These are phyloP conservation scores for Cyclospora cayetanensis DNA, from an alignment of 169 alveolate genomes.

Conservation along the genomic window DNA sequence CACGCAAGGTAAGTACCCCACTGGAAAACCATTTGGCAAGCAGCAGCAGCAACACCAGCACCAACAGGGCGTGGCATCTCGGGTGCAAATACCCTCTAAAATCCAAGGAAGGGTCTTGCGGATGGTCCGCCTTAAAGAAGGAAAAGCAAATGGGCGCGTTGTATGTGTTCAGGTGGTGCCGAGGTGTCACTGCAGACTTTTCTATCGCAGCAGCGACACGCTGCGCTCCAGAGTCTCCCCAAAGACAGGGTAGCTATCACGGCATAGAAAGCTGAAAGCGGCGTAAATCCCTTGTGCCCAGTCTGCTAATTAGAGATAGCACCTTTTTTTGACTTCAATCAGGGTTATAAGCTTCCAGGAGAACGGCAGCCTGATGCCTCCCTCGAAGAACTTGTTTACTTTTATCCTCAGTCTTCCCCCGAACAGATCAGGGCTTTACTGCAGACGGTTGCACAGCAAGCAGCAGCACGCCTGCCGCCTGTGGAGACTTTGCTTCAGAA, in stretches of 20 bases:
- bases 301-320: no score
- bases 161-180: constrained; percentile 31
- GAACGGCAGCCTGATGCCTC: no score
- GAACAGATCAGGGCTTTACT: constrained; percentile 37
- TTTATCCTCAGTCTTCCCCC: constrained; percentile 11
- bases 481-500: constrained; percentile 11
- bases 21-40: no score
- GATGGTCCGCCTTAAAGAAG: no score
- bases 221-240: constrained; percentile 16
- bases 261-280: no score
- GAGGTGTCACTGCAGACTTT: neutral
- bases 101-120: no score
- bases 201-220: constrained; percentile 20
- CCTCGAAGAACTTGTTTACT: neutral
- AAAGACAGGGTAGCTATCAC: neutral
- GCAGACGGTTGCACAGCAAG: constrained; percentile 15
- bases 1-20: no score
- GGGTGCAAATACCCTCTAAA: no score
- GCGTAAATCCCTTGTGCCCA: neutral
- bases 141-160: no score
- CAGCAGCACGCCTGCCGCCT: neutral
- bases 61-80: no score
- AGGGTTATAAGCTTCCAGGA: no score
- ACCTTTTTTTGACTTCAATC: neutral
- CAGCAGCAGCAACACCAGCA: no score